A percentile compares a stretch with the other conserved stretches of the same genome.
These are phyloP conservation scores for Amanita phalloides DNA, from an alignment of 768 basidiomycete species.

Conservation along the genomic window DNA sequence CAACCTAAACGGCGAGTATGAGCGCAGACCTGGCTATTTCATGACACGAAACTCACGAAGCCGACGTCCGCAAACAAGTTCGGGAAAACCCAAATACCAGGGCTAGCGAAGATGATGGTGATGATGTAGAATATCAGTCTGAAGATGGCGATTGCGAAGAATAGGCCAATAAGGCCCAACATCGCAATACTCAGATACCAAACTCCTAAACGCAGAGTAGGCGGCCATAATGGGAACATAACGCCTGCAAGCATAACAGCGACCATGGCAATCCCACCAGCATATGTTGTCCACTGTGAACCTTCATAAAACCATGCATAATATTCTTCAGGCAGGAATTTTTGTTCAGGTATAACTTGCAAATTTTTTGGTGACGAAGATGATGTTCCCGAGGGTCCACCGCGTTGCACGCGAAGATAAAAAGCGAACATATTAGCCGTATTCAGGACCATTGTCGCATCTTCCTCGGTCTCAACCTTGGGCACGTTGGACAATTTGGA, in stretches of 20 bases:
- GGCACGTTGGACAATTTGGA: conserved; percentile 76
- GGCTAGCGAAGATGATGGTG: conserved; percentile 75
- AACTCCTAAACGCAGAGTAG: conserved; percentile 83
- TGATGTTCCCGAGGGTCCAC: conserved; percentile 49
- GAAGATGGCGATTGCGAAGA: conserved; percentile 85
- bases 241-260: conserved; percentile 89
- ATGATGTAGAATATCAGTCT: conserved; percentile 90
- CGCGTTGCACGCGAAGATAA: conserved; percentile 86
- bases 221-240: conserved; percentile 99
- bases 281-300: conserved; percentile 87
- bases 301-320: conserved; percentile 98
- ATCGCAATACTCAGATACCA: conserved; percentile 91
- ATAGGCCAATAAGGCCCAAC: conserved; percentile 79
- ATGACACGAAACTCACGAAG: conserved; percentile 56
- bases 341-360: conserved; percentile 71
- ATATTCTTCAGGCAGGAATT: conserved; percentile 70
- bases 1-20: conserved; percentile 54
- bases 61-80: conserved; percentile 97
- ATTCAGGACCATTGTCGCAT: conserved; percentile 59
- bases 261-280: conserved; percentile 87
- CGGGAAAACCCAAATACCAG: conserved; percentile 99
- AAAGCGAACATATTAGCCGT: conserved; percentile 77
- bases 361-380: conserved; percentile 72
- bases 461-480: conserved; percentile 60
- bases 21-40: neutral